phyloP scores from a whole-genome alignment of 2,329 filamentous ascomycete species.

The Triangularia setosa region DNA sequence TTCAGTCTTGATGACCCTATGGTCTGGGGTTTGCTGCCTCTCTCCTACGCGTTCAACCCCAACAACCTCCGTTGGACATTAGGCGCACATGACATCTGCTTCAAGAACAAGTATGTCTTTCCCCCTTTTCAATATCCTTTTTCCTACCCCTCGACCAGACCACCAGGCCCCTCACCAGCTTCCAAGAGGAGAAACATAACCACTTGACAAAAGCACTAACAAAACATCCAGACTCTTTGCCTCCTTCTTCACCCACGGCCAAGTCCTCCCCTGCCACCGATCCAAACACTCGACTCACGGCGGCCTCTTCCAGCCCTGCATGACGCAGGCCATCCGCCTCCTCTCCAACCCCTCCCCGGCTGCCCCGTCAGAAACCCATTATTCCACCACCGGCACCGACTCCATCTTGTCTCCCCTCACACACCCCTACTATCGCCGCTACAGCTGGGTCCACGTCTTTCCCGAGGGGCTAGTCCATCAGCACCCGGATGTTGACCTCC shows the following conservation, averaged over 20 bases:
- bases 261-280: conserved; percentile 87
- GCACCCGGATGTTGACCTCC: conserved; percentile 70
- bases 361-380: conserved; percentile 38
- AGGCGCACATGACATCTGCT: conserved; percentile 94
- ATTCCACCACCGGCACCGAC: conserved; percentile 64
- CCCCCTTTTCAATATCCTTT: neutral
- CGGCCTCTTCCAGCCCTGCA: conserved; percentile 84
- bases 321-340: conserved; percentile 79
- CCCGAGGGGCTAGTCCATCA: conserved; percentile 95
- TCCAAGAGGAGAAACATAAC: no score
- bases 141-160: no score
- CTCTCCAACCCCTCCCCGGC: conserved; percentile 59
- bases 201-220: neutral
- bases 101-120: conserved; percentile 69
- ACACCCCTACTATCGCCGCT: conserved; percentile 59
- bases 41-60: conserved; percentile 66
- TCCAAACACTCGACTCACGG: conserved; percentile 72
- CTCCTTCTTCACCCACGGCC: conserved; percentile 82
- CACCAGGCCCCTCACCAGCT: no score
- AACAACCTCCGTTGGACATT: conserved; percentile 82
- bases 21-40: conserved; percentile 84
- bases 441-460: conserved; percentile 92
- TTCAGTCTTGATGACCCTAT: conserved; percentile 85
- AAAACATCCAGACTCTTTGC: conserved; percentile 53
- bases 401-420: conserved; percentile 67